Base-by-base conservation (phyloP, 208 protist genomes). In the Tritrichomonas musculus region DNA sequence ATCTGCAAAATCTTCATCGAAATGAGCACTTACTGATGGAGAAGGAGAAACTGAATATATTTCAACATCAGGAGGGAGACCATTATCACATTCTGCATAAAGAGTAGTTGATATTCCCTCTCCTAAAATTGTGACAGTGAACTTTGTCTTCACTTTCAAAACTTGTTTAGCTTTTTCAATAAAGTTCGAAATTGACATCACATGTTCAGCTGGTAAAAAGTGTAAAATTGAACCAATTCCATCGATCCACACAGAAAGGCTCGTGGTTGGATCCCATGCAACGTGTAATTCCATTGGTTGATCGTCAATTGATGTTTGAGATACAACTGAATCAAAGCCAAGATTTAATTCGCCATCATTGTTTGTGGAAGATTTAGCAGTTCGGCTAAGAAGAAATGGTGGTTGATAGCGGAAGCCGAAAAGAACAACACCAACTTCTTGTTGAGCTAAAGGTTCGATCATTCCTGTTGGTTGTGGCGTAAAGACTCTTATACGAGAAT, bases 331-430 rank as follows among this genome's bases (percentile, higher is more conserved):
- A n/a, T n/a, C n/a, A n/a, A n/a, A n/a, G n/a, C n/a, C n/a, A n/a
- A n/a, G n/a, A 44, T 36, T 36, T 5, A 75, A 44, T 8, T 75
- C 69, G 3, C 33, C 69, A 1, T 75, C 33, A 27, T 75, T 36
- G 69, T 75, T 75, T 20, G 55, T 64, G 2, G 41, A 11, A n/a
- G n/a, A n/a, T n/a, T n/a, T n/a, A n/a, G 22, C 25, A 69, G 11
- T 33, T 33, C 64, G 64, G 11, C 3, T 17, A 0, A 88, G 27
- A 4, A 88, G 33, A 36, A 36, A 50, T 20, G 77, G 77, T 4
- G 77, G 77, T 36, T 88, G 77, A 30, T 88, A 88, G 11, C 77
- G 44, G n/a, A 53, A 88, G 25, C 77, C 77, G n/a, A 88, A 88
- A 33, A 88, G 27, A 50, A 44, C n/a, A 3, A 27, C 27, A 11